A percentile compares a stretch with the other conserved stretches of the same genome.
Evolutionary conservation across 208 protist species (phyloP).

Genomic region (Leishmania guyanensis): DNA sequence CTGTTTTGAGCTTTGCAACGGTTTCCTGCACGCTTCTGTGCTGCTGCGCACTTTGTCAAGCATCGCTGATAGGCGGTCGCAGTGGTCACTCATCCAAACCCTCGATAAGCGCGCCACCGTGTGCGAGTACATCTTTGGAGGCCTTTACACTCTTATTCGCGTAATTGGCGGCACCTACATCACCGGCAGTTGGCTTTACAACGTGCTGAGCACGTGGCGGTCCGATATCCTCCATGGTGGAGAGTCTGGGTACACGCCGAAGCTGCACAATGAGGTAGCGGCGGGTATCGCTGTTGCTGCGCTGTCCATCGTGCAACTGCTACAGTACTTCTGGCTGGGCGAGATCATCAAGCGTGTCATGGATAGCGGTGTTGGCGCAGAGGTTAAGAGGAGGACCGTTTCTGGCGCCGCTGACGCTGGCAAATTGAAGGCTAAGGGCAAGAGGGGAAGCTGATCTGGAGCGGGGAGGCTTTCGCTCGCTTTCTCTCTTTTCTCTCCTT

Average conservation of each 20-base stretch:
- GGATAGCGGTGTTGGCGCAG: conserved; percentile 8
- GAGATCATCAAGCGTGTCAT: conserved; percentile 63
- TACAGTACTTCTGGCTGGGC: conserved; percentile 87
- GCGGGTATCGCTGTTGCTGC: conserved; percentile 52
- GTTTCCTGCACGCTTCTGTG: conserved; percentile 62
- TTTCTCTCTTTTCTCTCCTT: background rate
- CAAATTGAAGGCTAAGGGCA: background rate
- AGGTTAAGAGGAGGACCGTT: background rate
- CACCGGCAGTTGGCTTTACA: conserved; percentile 47
- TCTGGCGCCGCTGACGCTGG: background rate
- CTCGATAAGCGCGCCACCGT: conserved; percentile 24
- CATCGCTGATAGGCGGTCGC: conserved; percentile 17
- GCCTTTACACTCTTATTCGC: conserved; percentile 70
- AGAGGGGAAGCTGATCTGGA: background rate
- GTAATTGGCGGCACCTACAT: conserved; percentile 69
- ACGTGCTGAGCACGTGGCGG: conserved; percentile 30
- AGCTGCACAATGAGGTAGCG: conserved; percentile 63
- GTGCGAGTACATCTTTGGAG: conserved; percentile 64
- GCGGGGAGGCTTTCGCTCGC: background rate
- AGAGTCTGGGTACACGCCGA: conserved; percentile 32
- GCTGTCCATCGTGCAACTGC: conserved; percentile 51
- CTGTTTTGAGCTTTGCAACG: conserved; percentile 85
- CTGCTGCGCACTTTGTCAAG: conserved; percentile 48
- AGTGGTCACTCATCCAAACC: conserved; percentile 25
- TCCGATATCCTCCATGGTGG: conserved; percentile 31